A percentile compares a stretch with the other conserved stretches of the same genome.
Conservation (phyloP, 2,329 filamentous ascomycete species). For the Ramularia collo-cygni region DNA sequence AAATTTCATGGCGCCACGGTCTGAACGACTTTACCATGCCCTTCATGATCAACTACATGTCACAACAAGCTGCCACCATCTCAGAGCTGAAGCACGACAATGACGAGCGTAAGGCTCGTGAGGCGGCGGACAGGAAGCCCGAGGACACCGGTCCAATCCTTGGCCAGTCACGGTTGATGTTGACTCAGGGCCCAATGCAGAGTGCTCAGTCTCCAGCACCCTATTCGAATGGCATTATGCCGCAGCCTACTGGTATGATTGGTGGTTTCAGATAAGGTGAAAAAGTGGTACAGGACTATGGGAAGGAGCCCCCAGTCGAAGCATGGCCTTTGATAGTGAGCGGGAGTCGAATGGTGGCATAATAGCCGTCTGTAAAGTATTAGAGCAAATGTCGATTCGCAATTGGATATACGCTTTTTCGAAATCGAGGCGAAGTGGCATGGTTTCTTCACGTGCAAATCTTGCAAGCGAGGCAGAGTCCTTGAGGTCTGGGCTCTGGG, state of each 20-base stretch:
- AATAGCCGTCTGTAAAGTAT: too few species aligned
- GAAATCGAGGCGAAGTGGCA: too few species aligned
- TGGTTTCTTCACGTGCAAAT: too few species aligned
- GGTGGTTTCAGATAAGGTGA: constrained; percentile 22
- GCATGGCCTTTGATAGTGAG: too few species aligned
- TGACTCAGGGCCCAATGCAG: constrained; percentile 75
- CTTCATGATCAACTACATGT: constrained; percentile 98
- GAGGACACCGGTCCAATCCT: constrained; percentile 93
- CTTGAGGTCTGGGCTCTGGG: too few species aligned
- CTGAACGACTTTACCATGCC: constrained; percentile 98
- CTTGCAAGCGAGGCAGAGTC: too few species aligned
- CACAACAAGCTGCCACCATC: constrained; percentile 82
- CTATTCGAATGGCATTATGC: constrained; percentile 80
- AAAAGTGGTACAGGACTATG: background rate
- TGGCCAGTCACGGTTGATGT: constrained; percentile 82
- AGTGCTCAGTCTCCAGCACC: constrained; percentile 56
- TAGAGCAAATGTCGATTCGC: too few species aligned
- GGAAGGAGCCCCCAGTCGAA: too few species aligned
- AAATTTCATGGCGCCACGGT: constrained; percentile 93
- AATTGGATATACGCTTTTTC: too few species aligned
- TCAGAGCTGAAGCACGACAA: constrained; percentile 87
- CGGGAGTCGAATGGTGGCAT: too few species aligned
- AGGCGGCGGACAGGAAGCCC: constrained; percentile 66
- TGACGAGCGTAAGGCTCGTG: constrained; percentile 73
- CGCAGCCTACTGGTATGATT: constrained; percentile 63